Evolutionary conservation across 2,329 filamentous ascomycete genomes (phyloP).

Genomic region (Microcera coccophila): DNA sequence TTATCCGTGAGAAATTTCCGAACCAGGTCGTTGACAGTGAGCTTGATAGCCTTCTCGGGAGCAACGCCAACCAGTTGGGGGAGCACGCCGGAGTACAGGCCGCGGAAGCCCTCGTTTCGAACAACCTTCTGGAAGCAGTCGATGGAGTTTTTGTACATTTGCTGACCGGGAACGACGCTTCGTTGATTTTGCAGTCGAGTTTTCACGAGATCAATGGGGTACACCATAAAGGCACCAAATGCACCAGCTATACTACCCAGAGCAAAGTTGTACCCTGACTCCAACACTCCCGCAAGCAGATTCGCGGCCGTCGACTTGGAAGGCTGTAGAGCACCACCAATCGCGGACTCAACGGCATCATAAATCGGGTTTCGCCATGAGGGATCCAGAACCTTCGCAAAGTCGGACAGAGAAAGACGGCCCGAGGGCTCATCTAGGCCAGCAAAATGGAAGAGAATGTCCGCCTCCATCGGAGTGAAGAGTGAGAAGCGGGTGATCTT

Average conservation of each 20-base stretch:
- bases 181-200: slow-evolving; percentile 98
- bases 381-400: slow-evolving; percentile 90
- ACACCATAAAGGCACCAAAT: slow-evolving; percentile 99
- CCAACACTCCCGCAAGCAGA: slow-evolving; percentile 55
- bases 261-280: slow-evolving; percentile 84
- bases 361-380: slow-evolving; percentile 72
- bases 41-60: slow-evolving; percentile 99
- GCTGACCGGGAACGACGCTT: slow-evolving; percentile 73
- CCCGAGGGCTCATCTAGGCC: slow-evolving; percentile 87
- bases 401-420: slow-evolving; percentile 75
- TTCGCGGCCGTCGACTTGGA: slow-evolving; percentile 21
- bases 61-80: slow-evolving; percentile 96
- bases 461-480: slow-evolving; percentile 97
- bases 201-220: slow-evolving; percentile 98
- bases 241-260: slow-evolving; percentile 89
- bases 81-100: slow-evolving; percentile 89
- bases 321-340: slow-evolving; percentile 34
- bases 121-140: slow-evolving; percentile 94
- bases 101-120: slow-evolving; percentile 82
- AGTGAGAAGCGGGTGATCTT: slow-evolving; percentile 88
- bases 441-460: slow-evolving; percentile 98
- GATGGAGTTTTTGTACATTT: slow-evolving; percentile 93
- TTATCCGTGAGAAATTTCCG: slow-evolving; percentile 72
- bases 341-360: slow-evolving; percentile 40
- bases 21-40: slow-evolving; percentile 95